phyloP scores from a whole-genome alignment of 495 filamentous ascomycete genomes.

The Penicillium canescens region DNA sequence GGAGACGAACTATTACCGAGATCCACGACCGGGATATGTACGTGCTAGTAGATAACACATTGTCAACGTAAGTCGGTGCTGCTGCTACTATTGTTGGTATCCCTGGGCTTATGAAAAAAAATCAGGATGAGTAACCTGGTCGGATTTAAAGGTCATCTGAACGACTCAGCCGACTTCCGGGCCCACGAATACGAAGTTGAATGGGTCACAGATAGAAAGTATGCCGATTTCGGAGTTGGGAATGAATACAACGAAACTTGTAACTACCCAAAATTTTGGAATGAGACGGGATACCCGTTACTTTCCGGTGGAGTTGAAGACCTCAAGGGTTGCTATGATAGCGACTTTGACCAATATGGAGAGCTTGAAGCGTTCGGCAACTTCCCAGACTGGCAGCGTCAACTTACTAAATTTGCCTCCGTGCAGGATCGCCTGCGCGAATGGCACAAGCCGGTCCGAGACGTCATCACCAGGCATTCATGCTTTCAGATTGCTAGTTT shows the following conservation, averaged over 20 bases:
- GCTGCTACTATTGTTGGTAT: not conserved
- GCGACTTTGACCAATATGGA: constrained; percentile 46
- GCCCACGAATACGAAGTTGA: constrained; percentile 42
- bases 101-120: not conserved
- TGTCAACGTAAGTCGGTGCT: constrained; percentile 36
- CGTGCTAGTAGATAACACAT: constrained; percentile 40
- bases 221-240: constrained; percentile 39
- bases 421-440: constrained; percentile 45
- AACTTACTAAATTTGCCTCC: constrained; percentile 41
- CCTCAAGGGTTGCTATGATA: constrained; percentile 36
- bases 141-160: constrained; percentile 46
- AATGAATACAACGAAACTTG: constrained; percentile 34
- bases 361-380: constrained; percentile 44
- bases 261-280: constrained; percentile 38
- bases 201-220: constrained; percentile 42
- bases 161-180: constrained; percentile 41
- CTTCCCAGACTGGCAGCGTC: constrained; percentile 42
- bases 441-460: constrained; percentile 36
- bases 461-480: constrained; percentile 31
- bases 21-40: constrained; percentile 42
- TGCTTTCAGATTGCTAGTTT: constrained; percentile 44
- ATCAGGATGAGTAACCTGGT: constrained; percentile 48
- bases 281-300: constrained; percentile 41
- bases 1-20: constrained; percentile 31
- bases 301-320: constrained; percentile 24